Percentiles rank a stretch among this genome's conserved stretches.
These are phyloP conservation scores for Globisporangium barbulae DNA, from an alignment of 352 stramenopile genomes.

Conservation along the genomic window DNA sequence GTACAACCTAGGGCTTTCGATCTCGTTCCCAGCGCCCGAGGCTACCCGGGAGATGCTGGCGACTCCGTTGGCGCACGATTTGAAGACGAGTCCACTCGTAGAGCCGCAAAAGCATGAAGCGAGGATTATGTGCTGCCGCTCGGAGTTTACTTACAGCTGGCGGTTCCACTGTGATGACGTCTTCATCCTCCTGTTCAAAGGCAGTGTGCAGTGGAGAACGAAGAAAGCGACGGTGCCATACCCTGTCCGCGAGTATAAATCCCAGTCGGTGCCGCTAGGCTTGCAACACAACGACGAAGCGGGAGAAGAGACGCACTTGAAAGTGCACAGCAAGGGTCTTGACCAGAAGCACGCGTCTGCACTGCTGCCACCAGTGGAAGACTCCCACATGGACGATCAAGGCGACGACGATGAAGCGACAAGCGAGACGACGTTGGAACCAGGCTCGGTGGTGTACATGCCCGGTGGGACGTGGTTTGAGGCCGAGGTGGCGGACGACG, in stretches of 20 bases:
- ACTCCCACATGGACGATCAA: slow-evolving; percentile 12
- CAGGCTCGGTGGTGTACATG: slow-evolving; percentile 52
- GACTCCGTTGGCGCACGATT: slow-evolving; percentile 22
- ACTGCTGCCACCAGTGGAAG: slow-evolving; percentile 19
- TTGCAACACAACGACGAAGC: neutral
- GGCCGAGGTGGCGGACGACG: slow-evolving; percentile 17
- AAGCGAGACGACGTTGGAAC: slow-evolving; percentile 18
- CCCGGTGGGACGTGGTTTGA: slow-evolving; percentile 50
- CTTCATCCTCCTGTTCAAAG: slow-evolving; percentile 40
- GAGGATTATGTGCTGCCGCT: slow-evolving; percentile 11
- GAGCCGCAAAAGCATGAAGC: slow-evolving; percentile 13
- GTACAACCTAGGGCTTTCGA: slow-evolving; percentile 7
- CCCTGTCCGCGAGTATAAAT: slow-evolving; percentile 28
- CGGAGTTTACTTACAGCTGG: slow-evolving; percentile 26
- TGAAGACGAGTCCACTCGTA: slow-evolving; percentile 24
- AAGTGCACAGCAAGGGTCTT: slow-evolving; percentile 14
- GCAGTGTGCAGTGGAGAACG: slow-evolving; percentile 27
- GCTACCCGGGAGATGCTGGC: slow-evolving; percentile 22
- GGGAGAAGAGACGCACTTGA: slow-evolving; percentile 11
- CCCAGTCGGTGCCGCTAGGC: slow-evolving; percentile 9
- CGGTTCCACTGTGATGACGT: slow-evolving; percentile 35
- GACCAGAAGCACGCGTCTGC: neutral
- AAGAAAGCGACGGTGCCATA: slow-evolving; percentile 19
- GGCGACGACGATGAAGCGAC: slow-evolving; percentile 9
- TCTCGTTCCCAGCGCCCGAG: slow-evolving; percentile 28